Conservation (phyloP, 306 rosid species). For the Begonia masoniana region DNA sequence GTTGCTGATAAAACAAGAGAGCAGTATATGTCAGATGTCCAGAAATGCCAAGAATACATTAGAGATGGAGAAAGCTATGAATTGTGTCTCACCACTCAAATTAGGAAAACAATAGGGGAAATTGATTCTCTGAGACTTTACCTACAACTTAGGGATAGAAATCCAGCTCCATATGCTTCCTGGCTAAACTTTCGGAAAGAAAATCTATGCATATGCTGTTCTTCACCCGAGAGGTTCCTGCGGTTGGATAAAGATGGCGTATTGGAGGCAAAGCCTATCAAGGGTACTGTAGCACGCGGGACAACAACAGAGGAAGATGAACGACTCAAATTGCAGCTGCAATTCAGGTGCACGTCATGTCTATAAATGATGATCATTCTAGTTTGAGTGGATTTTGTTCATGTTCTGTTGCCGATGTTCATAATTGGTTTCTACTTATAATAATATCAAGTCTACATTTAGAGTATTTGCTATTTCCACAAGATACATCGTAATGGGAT, state of each 20-base stretch:
- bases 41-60: slow-evolving; percentile 67
- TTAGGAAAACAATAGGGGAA: slow-evolving; percentile 45
- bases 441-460: too few relatives aligned
- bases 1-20: slow-evolving; percentile 57
- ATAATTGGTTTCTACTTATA: too few relatives aligned
- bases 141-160: slow-evolving; percentile 74
- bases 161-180: slow-evolving; percentile 97
- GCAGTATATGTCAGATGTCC: slow-evolving; percentile 57
- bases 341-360: slow-evolving; percentile 42
- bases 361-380: too few relatives aligned
- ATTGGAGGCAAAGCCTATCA: slow-evolving; percentile 95
- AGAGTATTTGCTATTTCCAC: too few relatives aligned
- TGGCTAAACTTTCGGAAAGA: slow-evolving; percentile 87
- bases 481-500: too few relatives aligned
- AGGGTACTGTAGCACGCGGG: slow-evolving; percentile 92
- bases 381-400: too few relatives aligned
- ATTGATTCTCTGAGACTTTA: slow-evolving; percentile 56
- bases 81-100: slow-evolving; percentile 89
- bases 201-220: slow-evolving; percentile 64
- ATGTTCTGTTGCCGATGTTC: too few relatives aligned
- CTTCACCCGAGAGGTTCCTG: slow-evolving; percentile 94
- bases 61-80: slow-evolving; percentile 96
- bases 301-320: slow-evolving; percentile 64
- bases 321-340: slow-evolving; percentile 48
- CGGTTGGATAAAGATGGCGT: slow-evolving; percentile 53